Evolutionary conservation across 495 filamentous ascomycete genomes (phyloP), one percentile per base, ranked within the genome.

Genomic region (Penicillium silybi): DNA sequence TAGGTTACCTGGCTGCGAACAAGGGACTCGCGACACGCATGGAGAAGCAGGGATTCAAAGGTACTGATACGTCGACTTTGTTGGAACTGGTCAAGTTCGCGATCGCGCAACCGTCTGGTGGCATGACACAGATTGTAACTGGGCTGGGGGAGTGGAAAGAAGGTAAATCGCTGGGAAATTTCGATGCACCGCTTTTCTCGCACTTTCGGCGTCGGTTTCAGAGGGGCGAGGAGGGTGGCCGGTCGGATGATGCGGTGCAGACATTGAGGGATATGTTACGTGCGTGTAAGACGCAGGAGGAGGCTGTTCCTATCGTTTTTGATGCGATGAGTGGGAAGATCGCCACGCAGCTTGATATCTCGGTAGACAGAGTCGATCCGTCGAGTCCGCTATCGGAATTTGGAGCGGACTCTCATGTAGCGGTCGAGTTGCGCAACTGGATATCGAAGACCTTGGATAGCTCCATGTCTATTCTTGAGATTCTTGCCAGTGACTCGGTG

Each of bases 1-100:
- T 77, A 0, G 82, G 82, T 18, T 82, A 82, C 66, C 65, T 84
- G 56, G 79, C 56, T 20, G 52, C 65, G 15, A 64, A 67, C 44
- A 44, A 48, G 13, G 63, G 63, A 0, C 41, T 69, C 16, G 59
- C 59, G 10, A 13, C 46, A 11, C 59, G 53, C 27, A 69, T 67
- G 63, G 34, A 48, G 10, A 38, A 52, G 15, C 61, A 63, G 20
- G 66, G 66, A 5, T 67, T 68, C 40, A 48, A 64, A 11, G 58
- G 63, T 22, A 66, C 58, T 1, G 56, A 60, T 26, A 64, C 52
- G 2, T 10, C 23, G 19, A 66, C 58, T 0, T 43, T 66, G 4
- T 17, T 68, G 43, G 42, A 41, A 0, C 49, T 68, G 5, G 53
- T 68, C 11, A 34, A 60, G 25, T 34, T 54, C 10, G 63, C 63